phyloP scores from a whole-genome alignment of 2,329 filamentous ascomycete species.

The Nothomitra cinnamomea region DNA sequence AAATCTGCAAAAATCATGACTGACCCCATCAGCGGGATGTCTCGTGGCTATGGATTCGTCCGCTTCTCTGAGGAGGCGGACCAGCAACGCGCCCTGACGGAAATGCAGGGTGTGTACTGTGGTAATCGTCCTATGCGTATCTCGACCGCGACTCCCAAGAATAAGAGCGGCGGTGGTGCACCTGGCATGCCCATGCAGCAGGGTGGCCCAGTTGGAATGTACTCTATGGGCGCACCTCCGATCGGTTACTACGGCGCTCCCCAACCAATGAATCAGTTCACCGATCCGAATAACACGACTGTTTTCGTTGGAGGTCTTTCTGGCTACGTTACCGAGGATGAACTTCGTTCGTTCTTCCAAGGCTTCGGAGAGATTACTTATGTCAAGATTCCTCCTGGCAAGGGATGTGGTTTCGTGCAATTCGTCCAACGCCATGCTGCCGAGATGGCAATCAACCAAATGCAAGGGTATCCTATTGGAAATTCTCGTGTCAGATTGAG shows the following conservation, averaged over 20 bases:
- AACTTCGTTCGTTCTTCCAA: slow-evolving; percentile 99
- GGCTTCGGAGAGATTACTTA: slow-evolving; percentile 99
- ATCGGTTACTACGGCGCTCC: slow-evolving; percentile 51
- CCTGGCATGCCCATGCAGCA: slow-evolving; percentile 32
- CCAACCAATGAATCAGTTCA: slow-evolving; percentile 97
- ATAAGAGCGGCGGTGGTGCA: slow-evolving; percentile 41
- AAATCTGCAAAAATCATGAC: slow-evolving; percentile 99
- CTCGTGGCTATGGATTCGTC: slow-evolving; percentile 93
- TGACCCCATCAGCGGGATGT: slow-evolving; percentile 93
- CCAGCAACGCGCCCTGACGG: slow-evolving; percentile 84
- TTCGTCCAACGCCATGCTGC: slow-evolving; percentile 97
- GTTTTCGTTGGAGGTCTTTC: slow-evolving; percentile 96
- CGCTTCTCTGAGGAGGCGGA: slow-evolving; percentile 92
- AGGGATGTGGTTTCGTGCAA: slow-evolving; percentile 97
- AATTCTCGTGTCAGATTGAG: slow-evolving; percentile 95
- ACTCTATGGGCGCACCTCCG: slow-evolving; percentile 51
- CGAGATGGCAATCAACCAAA: slow-evolving; percentile 99
- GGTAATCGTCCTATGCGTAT: slow-evolving; percentile 98
- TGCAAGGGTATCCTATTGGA: slow-evolving; percentile 98
- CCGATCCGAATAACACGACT: slow-evolving; percentile 97
- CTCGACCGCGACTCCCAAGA: slow-evolving; percentile 94
- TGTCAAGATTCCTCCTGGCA: slow-evolving; percentile 98
- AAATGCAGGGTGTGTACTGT: slow-evolving; percentile 99
- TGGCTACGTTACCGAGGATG: slow-evolving; percentile 96
- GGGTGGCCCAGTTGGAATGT: slow-evolving; percentile 40